Evolutionary conservation across 192 early-diverging fungal species (phyloP).

Genomic region (Endogone sp.): DNA sequence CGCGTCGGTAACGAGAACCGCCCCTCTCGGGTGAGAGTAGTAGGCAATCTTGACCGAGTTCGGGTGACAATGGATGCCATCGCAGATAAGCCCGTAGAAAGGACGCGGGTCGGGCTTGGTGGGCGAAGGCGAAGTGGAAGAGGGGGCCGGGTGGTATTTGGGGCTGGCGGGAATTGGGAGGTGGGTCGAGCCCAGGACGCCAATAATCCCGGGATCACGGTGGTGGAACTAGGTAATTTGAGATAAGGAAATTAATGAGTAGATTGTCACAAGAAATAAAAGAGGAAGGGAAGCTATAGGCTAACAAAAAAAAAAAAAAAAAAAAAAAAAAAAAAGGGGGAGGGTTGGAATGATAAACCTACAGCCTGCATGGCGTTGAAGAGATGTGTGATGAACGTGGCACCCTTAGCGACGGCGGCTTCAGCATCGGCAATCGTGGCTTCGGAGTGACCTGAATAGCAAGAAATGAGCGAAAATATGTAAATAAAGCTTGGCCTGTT

Average conservation of each 20-base stretch:
- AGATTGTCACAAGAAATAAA: too few species aligned
- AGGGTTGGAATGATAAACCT: too few species aligned
- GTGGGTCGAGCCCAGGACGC: constrained; percentile 53
- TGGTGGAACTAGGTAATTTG: constrained; percentile 74
- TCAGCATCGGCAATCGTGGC: constrained; percentile 58
- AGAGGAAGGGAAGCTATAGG: background rate
- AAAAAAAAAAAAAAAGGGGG: too few species aligned
- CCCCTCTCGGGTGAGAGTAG: constrained; percentile 67
- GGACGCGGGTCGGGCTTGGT: constrained; percentile 47
- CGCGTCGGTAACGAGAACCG: constrained; percentile 72
- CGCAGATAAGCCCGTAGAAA: constrained; percentile 78
- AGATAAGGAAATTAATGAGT: background rate
- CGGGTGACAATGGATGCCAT: constrained; percentile 74
- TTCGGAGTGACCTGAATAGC: constrained; percentile 42
- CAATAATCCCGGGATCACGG: constrained; percentile 74
- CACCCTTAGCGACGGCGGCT: constrained; percentile 48
- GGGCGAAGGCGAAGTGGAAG: constrained; percentile 6
- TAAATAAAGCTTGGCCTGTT: too few species aligned
- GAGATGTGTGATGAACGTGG: constrained; percentile 69
- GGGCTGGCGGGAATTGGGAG: constrained; percentile 4
- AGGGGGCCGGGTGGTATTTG: constrained; percentile 11
- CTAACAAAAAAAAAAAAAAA: too few species aligned
- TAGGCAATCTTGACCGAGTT: constrained; percentile 76
- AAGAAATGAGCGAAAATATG: background rate
- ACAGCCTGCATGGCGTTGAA: constrained; percentile 75